Evolutionary conservation across 306 rosid genomes (phyloP).

Genomic region (Cucurbita maxima): DNA sequence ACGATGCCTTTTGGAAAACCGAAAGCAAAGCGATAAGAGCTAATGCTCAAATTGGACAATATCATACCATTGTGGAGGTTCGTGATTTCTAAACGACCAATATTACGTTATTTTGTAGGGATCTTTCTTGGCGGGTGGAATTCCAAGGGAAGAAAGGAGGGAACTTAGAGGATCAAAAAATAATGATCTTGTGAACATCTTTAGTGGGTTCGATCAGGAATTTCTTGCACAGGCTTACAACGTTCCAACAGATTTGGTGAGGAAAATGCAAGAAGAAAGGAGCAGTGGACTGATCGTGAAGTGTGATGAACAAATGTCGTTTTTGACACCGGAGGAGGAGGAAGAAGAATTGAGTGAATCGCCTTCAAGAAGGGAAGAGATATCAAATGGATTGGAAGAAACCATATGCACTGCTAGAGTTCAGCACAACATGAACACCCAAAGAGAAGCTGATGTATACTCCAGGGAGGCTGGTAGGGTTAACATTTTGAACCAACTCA

Average conservation of each 20-base stretch:
- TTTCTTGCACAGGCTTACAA: constrained; percentile 11
- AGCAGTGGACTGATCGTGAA: constrained; percentile 2
- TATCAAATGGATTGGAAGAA: constrained; percentile 11
- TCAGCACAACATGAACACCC: constrained; percentile 11
- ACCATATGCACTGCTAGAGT: constrained; percentile 9
- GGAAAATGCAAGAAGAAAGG: background rate
- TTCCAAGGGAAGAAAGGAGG: background rate
- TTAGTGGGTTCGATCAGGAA: background rate
- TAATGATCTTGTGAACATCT: constrained; percentile 1
- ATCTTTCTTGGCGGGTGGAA: constrained; percentile 14
- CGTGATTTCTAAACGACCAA: too few relatives aligned
- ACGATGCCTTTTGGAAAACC: too few relatives aligned
- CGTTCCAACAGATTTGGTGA: constrained; percentile 2
- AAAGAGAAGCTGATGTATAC: constrained; percentile 5
- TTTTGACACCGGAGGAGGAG: constrained; percentile 1
- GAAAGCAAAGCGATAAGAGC: too few relatives aligned
- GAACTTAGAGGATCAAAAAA: background rate
- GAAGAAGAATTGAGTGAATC: background rate
- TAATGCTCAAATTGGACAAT: too few relatives aligned
- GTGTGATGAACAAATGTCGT: constrained; percentile 8
- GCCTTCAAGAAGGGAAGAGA: background rate
- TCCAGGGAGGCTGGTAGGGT: constrained; percentile 8
- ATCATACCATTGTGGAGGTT: too few relatives aligned
- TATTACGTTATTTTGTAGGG: background rate
- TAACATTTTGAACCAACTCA: constrained; percentile 7